Base-by-base conservation (phyloP, 2,329 filamentous ascomycete species). In the Tolypocladium ophioglossoides region DNA sequence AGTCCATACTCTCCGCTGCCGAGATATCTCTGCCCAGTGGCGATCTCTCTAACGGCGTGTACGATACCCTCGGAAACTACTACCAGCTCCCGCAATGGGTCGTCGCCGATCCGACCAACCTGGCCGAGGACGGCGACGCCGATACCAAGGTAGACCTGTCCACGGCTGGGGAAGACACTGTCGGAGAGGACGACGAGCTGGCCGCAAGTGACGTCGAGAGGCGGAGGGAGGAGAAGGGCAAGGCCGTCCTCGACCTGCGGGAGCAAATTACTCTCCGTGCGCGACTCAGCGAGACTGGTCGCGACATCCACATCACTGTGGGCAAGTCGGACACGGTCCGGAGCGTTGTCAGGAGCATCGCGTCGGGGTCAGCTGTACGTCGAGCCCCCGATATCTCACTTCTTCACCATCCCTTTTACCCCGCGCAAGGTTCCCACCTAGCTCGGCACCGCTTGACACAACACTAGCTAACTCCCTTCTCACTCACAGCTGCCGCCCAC, bases 1-100 rank as follows among this genome's bases (percentile, higher is more conserved):
- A 96, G 72, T 82, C 79, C 54, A 86, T 96, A 54, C 72, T 96
- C 7, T 83, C 86, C 63, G 91, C 91, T 1, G 86, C 84, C 10
- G 90, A 85, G 27, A 79, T 91, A 35, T 90, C 86, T 0, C 70
- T 91, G 14, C 87, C 87, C 0, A 87, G 85, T 0, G 87, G 88
- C 0, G 79, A 90, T 62, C 69, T 91, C 22, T 80, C 81, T 40
- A 82, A 87, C 54, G 87, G 87, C 11, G 84, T 78, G 20, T 92
- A 90, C 62, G 88, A 91, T 65, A 71, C 81, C 39, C 74, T 84
- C 51, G 87, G 87, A 1, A 84, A 82, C 55, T 79, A 85, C 55
- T 92, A 92, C 64, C 73, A 79, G 8, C 66, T 91, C 11, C 84
- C 86, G 0, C 79, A 84, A 64, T 82, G 82, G 67, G 78, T 89